Base-by-base conservation (phyloP, 2,329 filamentous ascomycete species). In the Aspergillus fructus region DNA sequence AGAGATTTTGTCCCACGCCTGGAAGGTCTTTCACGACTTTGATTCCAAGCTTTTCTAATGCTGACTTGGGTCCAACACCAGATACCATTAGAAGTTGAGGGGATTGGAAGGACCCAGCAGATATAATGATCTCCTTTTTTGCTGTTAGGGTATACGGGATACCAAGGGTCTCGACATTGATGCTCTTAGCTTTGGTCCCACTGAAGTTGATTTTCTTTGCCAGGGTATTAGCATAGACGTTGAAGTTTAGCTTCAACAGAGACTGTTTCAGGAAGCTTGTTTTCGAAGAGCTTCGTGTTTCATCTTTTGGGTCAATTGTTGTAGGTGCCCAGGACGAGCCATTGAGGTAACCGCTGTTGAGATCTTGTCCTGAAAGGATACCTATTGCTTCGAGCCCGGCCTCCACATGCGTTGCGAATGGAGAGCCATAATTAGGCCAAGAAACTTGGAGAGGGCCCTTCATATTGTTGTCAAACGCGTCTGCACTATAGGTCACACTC, bases 401-500 rank as follows among this genome's bases (percentile, higher is more conserved):
- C 8, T 62, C 53, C 1, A 63, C 60, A 62, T 68, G 71, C 1
- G 69, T 66, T 2, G 60, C 62, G 19, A 72, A 64, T 3, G 65
- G 58, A 1, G 62, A 53, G 5, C 59, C 66, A 19, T 62, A 70
- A 51, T 68, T 66, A 8, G 67, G 53, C 55, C 66, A 72, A 0
- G 68, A 66, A 3, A 74, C 66, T 17, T 71, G 61, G 12, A 75
- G 55, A 2, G 69, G 71, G 0, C 70, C 71, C 2, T 58, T 59
- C 23, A 37, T 6, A 11, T 52, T 43, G n/a, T 50, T 49, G 41
- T 66, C 57, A 27, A 68, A 65, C 1, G 23, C 47, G 3, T 15
- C 23, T 17, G 46, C n/a, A 17, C 51, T 24, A 17, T 46, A 49
- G 2, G n/a, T 30, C 15, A 52, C 49, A 24, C 39, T 50, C 13